Evolutionary conservation across 1,139 yeast species (phyloP).

Genomic region (Geotrichum histeridarum): DNA sequence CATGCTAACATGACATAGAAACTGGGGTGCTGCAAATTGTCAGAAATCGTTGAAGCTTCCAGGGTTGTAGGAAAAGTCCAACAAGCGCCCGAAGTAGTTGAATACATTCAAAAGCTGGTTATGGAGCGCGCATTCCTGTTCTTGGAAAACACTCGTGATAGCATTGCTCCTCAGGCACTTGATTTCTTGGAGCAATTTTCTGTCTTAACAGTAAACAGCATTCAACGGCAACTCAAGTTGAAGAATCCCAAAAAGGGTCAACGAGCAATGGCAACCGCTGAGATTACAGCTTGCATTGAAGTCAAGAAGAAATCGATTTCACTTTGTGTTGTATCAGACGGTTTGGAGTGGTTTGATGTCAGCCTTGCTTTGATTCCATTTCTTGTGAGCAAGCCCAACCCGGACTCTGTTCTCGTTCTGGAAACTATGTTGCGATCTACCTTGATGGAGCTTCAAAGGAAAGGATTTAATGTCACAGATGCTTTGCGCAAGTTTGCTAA

Average conservation of each 20-base stretch:
- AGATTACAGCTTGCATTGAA: slow-evolving; percentile 27
- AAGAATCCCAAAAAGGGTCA: slow-evolving; percentile 14
- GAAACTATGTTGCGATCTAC: slow-evolving; percentile 37
- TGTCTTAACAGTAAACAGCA: slow-evolving; percentile 28
- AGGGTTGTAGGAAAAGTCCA: slow-evolving; percentile 24
- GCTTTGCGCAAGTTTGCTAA: slow-evolving; percentile 29
- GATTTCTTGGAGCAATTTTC: slow-evolving; percentile 21
- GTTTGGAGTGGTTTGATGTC: slow-evolving; percentile 39
- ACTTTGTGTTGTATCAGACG: slow-evolving; percentile 22
- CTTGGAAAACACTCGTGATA: slow-evolving; percentile 30
- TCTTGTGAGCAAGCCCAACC: slow-evolving; percentile 32
- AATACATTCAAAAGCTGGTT: slow-evolving; percentile 16
- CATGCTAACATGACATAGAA: slow-evolving; percentile 1
- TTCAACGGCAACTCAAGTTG: slow-evolving; percentile 30
- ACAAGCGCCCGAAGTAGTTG: slow-evolving; percentile 11
- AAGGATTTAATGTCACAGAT: slow-evolving; percentile 40
- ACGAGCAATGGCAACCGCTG: slow-evolving; percentile 14
- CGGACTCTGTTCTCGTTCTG: slow-evolving; percentile 39
- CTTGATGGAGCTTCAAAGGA: slow-evolving; percentile 33
- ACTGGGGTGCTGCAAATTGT: slow-evolving; percentile 30
- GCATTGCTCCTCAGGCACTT: slow-evolving; percentile 15
- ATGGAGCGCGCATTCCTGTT: slow-evolving; percentile 35
- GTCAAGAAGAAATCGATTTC: not conserved
- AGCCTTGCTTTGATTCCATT: slow-evolving; percentile 35
- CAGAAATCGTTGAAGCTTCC: slow-evolving; percentile 27